Percentiles rank a stretch among this genome's conserved stretches.
phyloP scores from a whole-genome alignment of 176 grass and related monocot genomes.

The Aegilops bicornis region DNA sequence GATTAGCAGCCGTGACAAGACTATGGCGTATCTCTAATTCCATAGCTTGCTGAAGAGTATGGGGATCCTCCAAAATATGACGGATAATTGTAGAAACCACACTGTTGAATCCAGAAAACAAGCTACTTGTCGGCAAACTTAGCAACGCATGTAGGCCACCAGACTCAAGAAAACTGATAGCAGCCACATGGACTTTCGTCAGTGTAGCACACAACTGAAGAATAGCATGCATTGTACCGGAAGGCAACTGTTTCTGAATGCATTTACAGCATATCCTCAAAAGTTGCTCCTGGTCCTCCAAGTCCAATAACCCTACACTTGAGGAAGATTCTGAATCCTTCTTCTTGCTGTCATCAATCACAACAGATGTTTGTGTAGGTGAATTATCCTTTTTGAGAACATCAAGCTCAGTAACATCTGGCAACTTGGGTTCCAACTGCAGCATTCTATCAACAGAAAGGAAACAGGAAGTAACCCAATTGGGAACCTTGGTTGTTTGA shows the following conservation, averaged over 20 bases:
- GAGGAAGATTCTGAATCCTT: conserved; percentile 46
- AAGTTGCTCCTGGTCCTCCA: conserved; percentile 75
- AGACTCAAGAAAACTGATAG: conserved; percentile 79
- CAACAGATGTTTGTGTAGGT: conserved; percentile 46
- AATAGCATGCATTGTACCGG: conserved; percentile 86
- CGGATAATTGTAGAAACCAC: conserved; percentile 89
- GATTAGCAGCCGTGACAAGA: conserved; percentile 78
- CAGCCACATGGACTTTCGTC: conserved; percentile 78
- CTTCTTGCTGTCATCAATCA: conserved; percentile 71
- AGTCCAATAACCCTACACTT: conserved; percentile 55
- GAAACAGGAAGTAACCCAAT: conserved; percentile 93
- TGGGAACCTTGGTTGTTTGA: conserved; percentile 60
- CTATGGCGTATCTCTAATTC: conserved; percentile 96
- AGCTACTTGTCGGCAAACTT: conserved; percentile 70
- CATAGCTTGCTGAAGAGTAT: conserved; percentile 99
- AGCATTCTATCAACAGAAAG: conserved; percentile 96
- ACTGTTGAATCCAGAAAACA: conserved; percentile 96
- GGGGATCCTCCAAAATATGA: conserved; percentile 95
- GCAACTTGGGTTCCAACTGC: conserved; percentile 82
- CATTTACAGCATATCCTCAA: conserved; percentile 91
- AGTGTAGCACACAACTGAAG: conserved; percentile 90
- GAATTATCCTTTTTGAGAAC: conserved; percentile 72
- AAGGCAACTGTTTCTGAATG: conserved; percentile 73
- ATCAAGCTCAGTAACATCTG: conserved; percentile 73
- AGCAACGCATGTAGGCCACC: conserved; percentile 77